These are phyloP conservation scores for Suillus decipiens DNA, from an alignment of 768 basidiomycete genomes.

Conservation along the genomic window DNA sequence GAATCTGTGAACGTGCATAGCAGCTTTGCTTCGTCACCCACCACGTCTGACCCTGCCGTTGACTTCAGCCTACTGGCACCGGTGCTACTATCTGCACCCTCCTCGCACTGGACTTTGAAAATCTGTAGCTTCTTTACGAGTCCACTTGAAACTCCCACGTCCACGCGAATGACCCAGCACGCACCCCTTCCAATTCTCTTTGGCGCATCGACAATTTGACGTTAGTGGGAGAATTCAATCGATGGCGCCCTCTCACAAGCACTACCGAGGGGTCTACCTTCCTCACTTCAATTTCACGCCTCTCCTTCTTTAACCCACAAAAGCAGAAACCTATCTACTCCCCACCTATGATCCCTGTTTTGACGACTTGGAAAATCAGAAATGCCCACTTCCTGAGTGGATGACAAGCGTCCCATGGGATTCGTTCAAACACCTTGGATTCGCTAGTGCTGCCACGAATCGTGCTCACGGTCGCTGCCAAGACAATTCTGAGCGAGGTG, in stretches of 20 bases:
- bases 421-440: conserved; percentile 29
- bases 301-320: conserved; percentile 28
- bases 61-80: conserved; percentile 22
- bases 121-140: conserved; percentile 37
- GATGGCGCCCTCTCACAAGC: conserved; percentile 39
- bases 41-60: conserved; percentile 15
- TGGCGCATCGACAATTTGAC: conserved; percentile 24
- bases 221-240: conserved; percentile 29
- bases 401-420: conserved; percentile 34
- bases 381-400: conserved; percentile 20
- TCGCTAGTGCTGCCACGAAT: not conserved
- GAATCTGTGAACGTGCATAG: conserved; percentile 23
- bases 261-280: conserved; percentile 34
- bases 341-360: not conserved
- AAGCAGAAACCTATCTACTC: not conserved
- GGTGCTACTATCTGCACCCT: conserved; percentile 10
- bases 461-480: not conserved
- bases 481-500: not conserved
- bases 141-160: conserved; percentile 12
- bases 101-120: conserved; percentile 35
- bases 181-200: conserved; percentile 19
- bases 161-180: not conserved
- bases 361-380: not conserved
- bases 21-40: conserved; percentile 14
- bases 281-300: conserved; percentile 39